A percentile compares a stretch with the other conserved stretches of the same genome.
Conservation (phyloP, 2,329 filamentous ascomycete species). For the Uncinocarpus reesii region DNA sequence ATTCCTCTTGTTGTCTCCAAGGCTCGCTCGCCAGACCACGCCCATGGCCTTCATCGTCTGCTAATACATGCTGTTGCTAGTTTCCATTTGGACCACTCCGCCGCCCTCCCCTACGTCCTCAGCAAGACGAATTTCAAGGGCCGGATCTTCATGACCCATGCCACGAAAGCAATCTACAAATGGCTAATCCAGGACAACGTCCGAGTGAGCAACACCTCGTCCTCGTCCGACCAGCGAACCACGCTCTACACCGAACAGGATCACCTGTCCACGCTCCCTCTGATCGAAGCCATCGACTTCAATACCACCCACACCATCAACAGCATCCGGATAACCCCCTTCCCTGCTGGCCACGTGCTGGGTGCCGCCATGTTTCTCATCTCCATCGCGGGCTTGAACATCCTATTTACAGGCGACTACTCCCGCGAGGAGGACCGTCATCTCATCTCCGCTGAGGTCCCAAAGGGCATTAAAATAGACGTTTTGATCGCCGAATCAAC, state of each 20-base stretch:
- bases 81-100: constrained; percentile 98
- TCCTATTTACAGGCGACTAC: constrained; percentile 96
- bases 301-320: constrained; percentile 96
- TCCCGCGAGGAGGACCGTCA: constrained; percentile 91
- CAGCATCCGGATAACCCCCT: constrained; percentile 91
- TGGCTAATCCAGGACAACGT: constrained; percentile 98
- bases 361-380: constrained; percentile 97
- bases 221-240: constrained; percentile 52
- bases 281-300: constrained; percentile 96
- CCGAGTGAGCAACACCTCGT: constrained; percentile 64
- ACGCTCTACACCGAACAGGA: constrained; percentile 89
- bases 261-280: constrained; percentile 81
- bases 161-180: constrained; percentile 98
- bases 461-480: constrained; percentile 80
- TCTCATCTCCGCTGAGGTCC: constrained; percentile 85
- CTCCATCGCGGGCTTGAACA: constrained; percentile 91
- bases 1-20: background rate
- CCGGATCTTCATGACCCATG: constrained; percentile 97
- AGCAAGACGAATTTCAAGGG: constrained; percentile 97
- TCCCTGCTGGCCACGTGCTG: constrained; percentile 93
- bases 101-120: constrained; percentile 92
- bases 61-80: constrained; percentile 39
- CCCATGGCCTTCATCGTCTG: background rate
- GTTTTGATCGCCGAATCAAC: constrained; percentile 96
- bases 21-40: background rate